Evolutionary conservation across 306 rosid species (phyloP).

Genomic region (Arachis hypogaea): DNA sequence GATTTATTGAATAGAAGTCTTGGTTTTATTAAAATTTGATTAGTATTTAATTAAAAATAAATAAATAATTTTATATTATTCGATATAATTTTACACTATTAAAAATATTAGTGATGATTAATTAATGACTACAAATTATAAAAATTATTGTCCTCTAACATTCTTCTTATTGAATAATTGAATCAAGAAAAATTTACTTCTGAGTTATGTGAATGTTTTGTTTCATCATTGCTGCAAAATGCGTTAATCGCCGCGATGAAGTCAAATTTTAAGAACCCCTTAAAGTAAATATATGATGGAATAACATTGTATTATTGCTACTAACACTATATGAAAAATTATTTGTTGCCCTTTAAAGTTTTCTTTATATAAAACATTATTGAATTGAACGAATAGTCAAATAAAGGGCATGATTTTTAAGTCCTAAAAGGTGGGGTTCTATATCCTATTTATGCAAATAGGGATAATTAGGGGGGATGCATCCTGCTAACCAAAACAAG

Average conservation of each 20-base stretch:
- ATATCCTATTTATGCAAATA: slow-evolving; percentile 23
- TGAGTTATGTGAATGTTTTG: too few species aligned
- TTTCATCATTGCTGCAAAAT: too few species aligned
- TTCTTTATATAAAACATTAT: slow-evolving; percentile 34
- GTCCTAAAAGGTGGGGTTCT: slow-evolving; percentile 43
- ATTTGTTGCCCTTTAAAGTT: slow-evolving; percentile 10
- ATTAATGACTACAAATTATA: too few species aligned
- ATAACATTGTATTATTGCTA: background rate
- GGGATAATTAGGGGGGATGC: slow-evolving; percentile 53
- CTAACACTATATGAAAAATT: background rate
- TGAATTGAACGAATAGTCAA: slow-evolving; percentile 25
- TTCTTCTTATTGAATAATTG: too few species aligned
- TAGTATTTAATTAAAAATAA: too few species aligned
- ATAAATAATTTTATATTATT: too few species aligned
- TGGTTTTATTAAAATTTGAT: too few species aligned
- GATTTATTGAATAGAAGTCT: too few species aligned
- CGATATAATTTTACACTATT: too few species aligned
- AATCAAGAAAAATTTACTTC: too few species aligned
- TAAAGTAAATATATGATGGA: slow-evolving; percentile 33
- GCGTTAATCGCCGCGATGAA: background rate
- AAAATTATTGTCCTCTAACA: too few species aligned
- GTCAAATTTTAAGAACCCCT: background rate
- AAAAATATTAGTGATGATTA: too few species aligned
- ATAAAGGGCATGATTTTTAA: slow-evolving; percentile 49
- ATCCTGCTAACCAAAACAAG: slow-evolving; percentile 49